phyloP scores from a whole-genome alignment of 495 filamentous ascomycete genomes.

The Podospora tetraspora region DNA sequence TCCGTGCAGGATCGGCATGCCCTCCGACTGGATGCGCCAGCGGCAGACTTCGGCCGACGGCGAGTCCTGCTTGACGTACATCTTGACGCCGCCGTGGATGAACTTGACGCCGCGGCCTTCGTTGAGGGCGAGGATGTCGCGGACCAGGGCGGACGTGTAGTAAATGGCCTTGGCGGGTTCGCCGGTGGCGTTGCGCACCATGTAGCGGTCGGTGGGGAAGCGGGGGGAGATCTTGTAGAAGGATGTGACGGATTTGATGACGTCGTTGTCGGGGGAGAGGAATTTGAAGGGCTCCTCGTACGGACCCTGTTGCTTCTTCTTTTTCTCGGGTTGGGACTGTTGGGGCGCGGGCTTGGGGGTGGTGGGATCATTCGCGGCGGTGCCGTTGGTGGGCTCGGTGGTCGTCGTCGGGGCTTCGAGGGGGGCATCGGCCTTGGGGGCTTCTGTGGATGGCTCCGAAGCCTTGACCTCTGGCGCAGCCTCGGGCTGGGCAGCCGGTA shows the following conservation, averaged over 20 bases:
- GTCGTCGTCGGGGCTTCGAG: slow-evolving; percentile 14
- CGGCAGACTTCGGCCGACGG: slow-evolving; percentile 76
- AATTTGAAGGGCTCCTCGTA: slow-evolving; percentile 92
- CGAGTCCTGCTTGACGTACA: slow-evolving; percentile 96
- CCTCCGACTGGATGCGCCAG: slow-evolving; percentile 94
- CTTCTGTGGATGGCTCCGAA: slow-evolving; percentile 12
- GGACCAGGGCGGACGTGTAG: slow-evolving; percentile 81
- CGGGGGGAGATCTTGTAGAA: slow-evolving; percentile 79
- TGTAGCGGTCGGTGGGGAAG: slow-evolving; percentile 86
- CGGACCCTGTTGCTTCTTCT: slow-evolving; percentile 44
- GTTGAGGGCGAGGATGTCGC: slow-evolving; percentile 74
- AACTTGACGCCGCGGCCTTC: slow-evolving; percentile 89
- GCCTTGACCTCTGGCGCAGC: slow-evolving; percentile 16
- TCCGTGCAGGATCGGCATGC: slow-evolving; percentile 77
- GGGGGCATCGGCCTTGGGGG: slow-evolving; percentile 5
- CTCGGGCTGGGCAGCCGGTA: slow-evolving; percentile 6
- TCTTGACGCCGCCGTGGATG: slow-evolving; percentile 93
- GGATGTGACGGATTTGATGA: slow-evolving; percentile 63
- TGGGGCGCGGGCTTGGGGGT: slow-evolving; percentile 16
- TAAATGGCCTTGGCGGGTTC: slow-evolving; percentile 85
- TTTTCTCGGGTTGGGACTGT: slow-evolving; percentile 17
- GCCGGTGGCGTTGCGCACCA: slow-evolving; percentile 87
- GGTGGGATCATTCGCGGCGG: neutral
- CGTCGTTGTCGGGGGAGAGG: slow-evolving; percentile 62
- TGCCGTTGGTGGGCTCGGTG: slow-evolving; percentile 1